Evolutionary conservation across 2,329 filamentous ascomycete genomes (phyloP), one percentile per base, ranked within the genome.

Genomic region (Helotiales sp.): DNA sequence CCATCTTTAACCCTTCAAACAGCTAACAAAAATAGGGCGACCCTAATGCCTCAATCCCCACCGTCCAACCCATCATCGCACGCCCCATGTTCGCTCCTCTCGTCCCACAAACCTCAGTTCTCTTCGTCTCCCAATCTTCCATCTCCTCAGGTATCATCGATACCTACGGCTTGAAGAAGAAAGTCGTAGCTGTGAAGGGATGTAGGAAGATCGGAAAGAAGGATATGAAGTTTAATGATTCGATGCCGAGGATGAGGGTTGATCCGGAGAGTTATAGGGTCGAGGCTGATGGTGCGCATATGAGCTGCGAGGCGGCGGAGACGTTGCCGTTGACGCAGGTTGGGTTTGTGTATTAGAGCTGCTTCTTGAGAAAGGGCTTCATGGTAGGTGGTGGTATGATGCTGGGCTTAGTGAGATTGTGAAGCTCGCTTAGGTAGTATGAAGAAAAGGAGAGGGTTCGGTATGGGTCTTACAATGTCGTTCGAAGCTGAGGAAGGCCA

Each of bases 191-290:
- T 3, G 91, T 97, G 49, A 86, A 81, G 70, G 83, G 83, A 55
- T 96, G 92, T 73, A 81, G 93, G 58, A 82, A 73, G 30, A 81
- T 96, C 44, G 80, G 87, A 42, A 97, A 97, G 81, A 80, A 75
- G 67, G 90, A 97, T 74, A 96, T 97, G 92, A 92, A 91, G 70
- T 93, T 85, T 74, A 97, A 97, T 73, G 86, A 91, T 69, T 75
- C 75, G 54, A 91, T 85, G 84, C 93, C 93, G 13, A 85, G 81
- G 76, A 97, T 98, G 90, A 86, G 79, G 67, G 93, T 98, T 59
- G 93, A 98, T 73, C 90, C 93, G 5, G 93, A 98, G 80, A 87
- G 83, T 69, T 98, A 97, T 76, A 83, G 79, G 15, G 93, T 97
- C 25, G 87, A 93, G 76, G 93, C 93, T 1, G 91, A 96, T 74